Evolutionary conservation across 352 stramenopile genomes (phyloP).

Genomic region (Phytophthora ramorum): DNA sequence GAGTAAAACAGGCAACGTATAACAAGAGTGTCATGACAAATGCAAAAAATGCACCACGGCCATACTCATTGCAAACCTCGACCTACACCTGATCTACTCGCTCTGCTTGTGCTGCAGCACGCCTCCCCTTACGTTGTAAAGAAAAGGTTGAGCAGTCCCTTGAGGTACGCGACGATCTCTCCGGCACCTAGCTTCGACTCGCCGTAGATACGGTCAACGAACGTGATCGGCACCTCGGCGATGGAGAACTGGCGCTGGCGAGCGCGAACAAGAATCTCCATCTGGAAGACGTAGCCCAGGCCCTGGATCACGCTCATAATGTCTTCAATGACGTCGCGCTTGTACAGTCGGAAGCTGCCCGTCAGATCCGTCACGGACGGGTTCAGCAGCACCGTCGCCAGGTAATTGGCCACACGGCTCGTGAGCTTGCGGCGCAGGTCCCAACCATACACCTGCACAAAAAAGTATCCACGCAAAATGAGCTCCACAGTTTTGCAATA

Average conservation of each 20-base stretch:
- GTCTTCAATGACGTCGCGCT: slow-evolving; percentile 93
- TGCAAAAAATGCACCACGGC: slow-evolving; percentile 28
- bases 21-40: slow-evolving; percentile 35
- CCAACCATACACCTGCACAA: slow-evolving; percentile 94
- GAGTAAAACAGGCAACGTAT: slow-evolving; percentile 36
- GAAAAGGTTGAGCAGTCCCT: slow-evolving; percentile 96
- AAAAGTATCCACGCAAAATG: background rate
- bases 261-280: slow-evolving; percentile 98
- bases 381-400: slow-evolving; percentile 96
- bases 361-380: slow-evolving; percentile 97
- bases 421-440: slow-evolving; percentile 97
- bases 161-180: slow-evolving; percentile 98
- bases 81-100: slow-evolving; percentile 22
- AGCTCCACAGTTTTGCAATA: background rate
- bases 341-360: slow-evolving; percentile 98
- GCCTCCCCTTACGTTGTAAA: slow-evolving; percentile 87
- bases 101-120: slow-evolving; percentile 3
- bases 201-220: slow-evolving; percentile 99
- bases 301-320: slow-evolving; percentile 93
- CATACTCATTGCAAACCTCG: slow-evolving; percentile 25
- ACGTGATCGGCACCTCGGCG: slow-evolving; percentile 97
- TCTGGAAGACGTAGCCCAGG: slow-evolving; percentile 98
- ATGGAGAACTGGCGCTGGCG: slow-evolving; percentile 92
- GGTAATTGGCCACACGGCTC: slow-evolving; percentile 97
- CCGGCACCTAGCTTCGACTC: slow-evolving; percentile 98